phyloP scores from a whole-genome alignment of 495 filamentous ascomycete genomes.

The Cairneyella variabilis region DNA sequence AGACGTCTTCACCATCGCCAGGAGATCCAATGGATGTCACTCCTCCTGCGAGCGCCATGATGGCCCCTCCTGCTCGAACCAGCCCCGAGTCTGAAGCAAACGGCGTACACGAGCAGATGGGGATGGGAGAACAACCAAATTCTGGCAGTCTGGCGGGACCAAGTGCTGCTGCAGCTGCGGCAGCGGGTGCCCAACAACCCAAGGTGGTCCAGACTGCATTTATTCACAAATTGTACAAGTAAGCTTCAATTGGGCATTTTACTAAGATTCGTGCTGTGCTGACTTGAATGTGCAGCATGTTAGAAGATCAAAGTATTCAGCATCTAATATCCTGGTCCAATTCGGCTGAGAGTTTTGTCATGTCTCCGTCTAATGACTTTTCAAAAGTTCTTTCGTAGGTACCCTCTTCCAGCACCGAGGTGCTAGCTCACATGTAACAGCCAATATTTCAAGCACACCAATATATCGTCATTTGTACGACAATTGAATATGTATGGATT shows the following conservation, averaged over 20 bases:
- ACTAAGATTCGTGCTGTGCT: too few species aligned
- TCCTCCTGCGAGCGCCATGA: slow-evolving; percentile 18
- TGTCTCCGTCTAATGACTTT: slow-evolving; percentile 95
- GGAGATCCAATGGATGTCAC: slow-evolving; percentile 29
- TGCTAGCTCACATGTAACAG: slow-evolving; percentile 29
- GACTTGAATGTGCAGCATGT: slow-evolving; percentile 69
- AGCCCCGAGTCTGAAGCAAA: slow-evolving; percentile 28
- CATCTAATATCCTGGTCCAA: slow-evolving; percentile 95
- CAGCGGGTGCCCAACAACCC: slow-evolving; percentile 86
- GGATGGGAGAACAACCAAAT: slow-evolving; percentile 22
- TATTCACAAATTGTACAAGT: slow-evolving; percentile 99
- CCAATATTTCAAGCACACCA: slow-evolving; percentile 99
- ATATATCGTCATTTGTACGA: slow-evolving; percentile 96
- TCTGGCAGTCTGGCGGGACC: slow-evolving; percentile 26
- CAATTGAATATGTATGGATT: slow-evolving; percentile 99
- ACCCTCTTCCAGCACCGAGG: slow-evolving; percentile 2
- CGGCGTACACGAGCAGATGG: slow-evolving; percentile 27
- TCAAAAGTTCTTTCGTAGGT: slow-evolving; percentile 96
- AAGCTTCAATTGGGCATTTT: slow-evolving; percentile 35
- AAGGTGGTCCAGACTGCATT: slow-evolving; percentile 99
- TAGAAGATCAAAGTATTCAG: slow-evolving; percentile 88
- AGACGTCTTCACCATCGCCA: slow-evolving; percentile 22
- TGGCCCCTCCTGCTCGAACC: slow-evolving; percentile 24
- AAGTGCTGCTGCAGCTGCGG: slow-evolving; percentile 52
- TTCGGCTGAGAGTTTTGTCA: slow-evolving; percentile 94